Conservation (phyloP, 495 filamentous ascomycete species). For the Xylaria nigripes region DNA sequence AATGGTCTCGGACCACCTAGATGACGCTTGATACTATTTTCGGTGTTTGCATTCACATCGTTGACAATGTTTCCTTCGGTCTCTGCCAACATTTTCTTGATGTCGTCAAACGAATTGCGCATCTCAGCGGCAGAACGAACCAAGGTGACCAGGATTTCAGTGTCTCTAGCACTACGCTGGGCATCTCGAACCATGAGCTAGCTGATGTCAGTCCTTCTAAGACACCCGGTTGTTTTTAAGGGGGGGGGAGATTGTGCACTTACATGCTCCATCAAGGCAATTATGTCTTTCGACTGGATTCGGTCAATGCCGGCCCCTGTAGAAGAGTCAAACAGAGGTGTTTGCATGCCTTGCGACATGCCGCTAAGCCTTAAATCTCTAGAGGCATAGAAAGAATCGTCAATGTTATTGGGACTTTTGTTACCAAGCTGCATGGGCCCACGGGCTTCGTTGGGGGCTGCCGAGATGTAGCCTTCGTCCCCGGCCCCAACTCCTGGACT, state of each 20-base stretch:
- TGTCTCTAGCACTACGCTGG: conserved; percentile 92
- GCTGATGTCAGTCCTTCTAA: conserved; percentile 28
- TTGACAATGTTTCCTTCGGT: conserved; percentile 79
- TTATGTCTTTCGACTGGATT: conserved; percentile 95
- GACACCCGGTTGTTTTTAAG: too few relatives aligned
- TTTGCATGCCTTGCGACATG: conserved; percentile 82
- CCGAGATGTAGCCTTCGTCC: conserved; percentile 90
- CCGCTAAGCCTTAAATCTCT: conserved; percentile 69
- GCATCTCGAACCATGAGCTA: conserved; percentile 93
- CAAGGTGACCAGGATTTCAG: conserved; percentile 90
- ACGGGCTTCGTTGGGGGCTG: conserved; percentile 64
- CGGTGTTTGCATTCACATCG: conserved; percentile 75
- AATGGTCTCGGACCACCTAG: conserved; percentile 83
- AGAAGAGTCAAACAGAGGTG: conserved; percentile 82
- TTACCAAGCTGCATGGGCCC: conserved; percentile 39
- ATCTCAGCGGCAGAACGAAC: conserved; percentile 93
- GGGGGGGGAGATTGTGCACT: too few relatives aligned
- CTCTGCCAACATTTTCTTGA: conserved; percentile 84
- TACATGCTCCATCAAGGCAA: conserved; percentile 95
- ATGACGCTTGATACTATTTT: conserved; percentile 69
- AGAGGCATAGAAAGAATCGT: conserved; percentile 51
- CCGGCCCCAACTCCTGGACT: conserved; percentile 45
- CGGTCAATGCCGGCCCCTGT: conserved; percentile 83
- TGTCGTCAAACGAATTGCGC: conserved; percentile 92
- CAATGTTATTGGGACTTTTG: conserved; percentile 49